These are phyloP conservation scores for Cynanchum wilfordii DNA, from an alignment of 257 asterid genomes.

Conservation along the genomic window DNA sequence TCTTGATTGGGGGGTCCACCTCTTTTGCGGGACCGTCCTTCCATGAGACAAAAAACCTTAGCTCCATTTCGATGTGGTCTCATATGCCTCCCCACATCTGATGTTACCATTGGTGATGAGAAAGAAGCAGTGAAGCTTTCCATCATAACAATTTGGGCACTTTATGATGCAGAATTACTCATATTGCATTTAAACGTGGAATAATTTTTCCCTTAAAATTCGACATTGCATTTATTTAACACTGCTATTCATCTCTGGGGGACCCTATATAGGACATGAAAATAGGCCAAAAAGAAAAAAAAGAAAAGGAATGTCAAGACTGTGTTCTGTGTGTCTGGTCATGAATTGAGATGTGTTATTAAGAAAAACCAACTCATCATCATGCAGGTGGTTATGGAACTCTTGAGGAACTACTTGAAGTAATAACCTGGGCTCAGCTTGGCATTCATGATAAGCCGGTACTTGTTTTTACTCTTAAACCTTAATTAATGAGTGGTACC, in stretches of 20 bases:
- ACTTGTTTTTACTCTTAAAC: constrained; percentile 9
- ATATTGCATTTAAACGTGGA: background rate
- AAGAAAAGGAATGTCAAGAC: background rate
- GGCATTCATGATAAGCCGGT: constrained; percentile 99
- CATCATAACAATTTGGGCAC: background rate
- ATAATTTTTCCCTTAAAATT: background rate
- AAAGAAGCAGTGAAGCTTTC: background rate
- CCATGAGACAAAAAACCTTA: constrained; percentile 8
- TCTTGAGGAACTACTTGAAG: constrained; percentile 92
- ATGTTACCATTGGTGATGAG: constrained; percentile 1
- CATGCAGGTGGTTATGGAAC: constrained; percentile 95
- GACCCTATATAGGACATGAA: background rate
- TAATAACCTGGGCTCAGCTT: constrained; percentile 98
- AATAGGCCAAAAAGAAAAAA: background rate
- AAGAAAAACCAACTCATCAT: background rate
- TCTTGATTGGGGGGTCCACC: constrained; percentile 15
- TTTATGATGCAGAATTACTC: background rate
- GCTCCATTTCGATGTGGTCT: constrained; percentile 17
- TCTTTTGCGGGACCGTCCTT: background rate
- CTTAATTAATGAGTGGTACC: background rate
- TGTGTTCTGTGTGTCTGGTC: background rate
- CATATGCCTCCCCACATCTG: constrained; percentile 6
- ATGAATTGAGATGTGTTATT: background rate
- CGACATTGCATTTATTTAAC: background rate
- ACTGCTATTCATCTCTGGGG: background rate